Conservation (phyloP, 768 basidiomycete species). For the Rhodocollybia butyracea region DNA sequence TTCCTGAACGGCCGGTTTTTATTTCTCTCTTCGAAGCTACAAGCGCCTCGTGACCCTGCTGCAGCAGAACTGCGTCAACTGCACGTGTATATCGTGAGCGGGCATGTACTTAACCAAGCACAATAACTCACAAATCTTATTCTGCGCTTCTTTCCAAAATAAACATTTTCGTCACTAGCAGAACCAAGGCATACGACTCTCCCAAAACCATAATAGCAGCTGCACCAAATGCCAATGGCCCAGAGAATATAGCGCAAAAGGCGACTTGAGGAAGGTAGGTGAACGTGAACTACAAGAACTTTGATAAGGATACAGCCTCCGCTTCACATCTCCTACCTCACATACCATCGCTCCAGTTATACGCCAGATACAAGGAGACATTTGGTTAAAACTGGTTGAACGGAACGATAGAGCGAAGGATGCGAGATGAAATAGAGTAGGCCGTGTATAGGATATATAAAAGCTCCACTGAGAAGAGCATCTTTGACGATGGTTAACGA, state of each 20-base stretch:
- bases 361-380: conserved; percentile 31
- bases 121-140: conserved; percentile 33
- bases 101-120: not conserved
- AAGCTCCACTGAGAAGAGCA: conserved; percentile 31
- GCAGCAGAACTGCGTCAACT: conserved; percentile 36
- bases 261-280: conserved; percentile 68
- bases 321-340: no score
- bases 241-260: conserved; percentile 57
- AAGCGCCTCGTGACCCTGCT: conserved; percentile 30
- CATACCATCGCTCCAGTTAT: conserved; percentile 41
- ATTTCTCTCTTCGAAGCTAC: conserved; percentile 29
- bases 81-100: not conserved
- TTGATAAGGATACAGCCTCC: no score
- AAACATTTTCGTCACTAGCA: conserved; percentile 33
- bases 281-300: no score
- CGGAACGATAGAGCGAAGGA: conserved; percentile 28
- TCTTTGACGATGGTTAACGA: conserved; percentile 21
- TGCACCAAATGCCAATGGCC: conserved; percentile 58
- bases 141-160: conserved; percentile 33
- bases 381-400: conserved; percentile 37
- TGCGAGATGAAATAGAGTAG: conserved; percentile 33
- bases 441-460: conserved; percentile 37
- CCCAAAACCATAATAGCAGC: conserved; percentile 44
- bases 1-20: conserved; percentile 25
- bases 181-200: conserved; percentile 36